Evolutionary conservation across 2,329 filamentous ascomycete species (phyloP).

Genomic region (Alternaria dauci): DNA sequence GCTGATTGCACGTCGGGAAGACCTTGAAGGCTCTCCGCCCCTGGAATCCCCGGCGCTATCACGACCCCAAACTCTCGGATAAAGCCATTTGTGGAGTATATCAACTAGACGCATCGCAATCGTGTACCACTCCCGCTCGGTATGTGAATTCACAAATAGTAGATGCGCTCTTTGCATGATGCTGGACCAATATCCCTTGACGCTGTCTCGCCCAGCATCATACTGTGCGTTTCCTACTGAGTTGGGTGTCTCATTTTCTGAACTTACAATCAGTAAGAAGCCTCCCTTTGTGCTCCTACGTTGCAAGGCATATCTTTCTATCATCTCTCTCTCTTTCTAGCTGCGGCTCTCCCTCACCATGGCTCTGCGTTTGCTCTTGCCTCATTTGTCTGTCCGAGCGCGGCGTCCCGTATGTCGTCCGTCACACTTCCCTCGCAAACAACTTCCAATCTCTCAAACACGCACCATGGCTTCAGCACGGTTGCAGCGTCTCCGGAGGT

Average conservation of each 20-base stretch:
- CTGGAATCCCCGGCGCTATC: background rate
- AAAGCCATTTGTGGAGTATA: too few species aligned
- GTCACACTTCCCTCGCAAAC: constrained; percentile 2
- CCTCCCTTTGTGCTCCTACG: background rate
- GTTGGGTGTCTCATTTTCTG: too few species aligned
- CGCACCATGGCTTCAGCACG: constrained; percentile 34
- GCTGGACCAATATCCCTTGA: background rate
- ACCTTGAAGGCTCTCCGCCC: background rate
- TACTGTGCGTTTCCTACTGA: too few species aligned
- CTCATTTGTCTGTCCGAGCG: constrained; percentile 7
- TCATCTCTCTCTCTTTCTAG: background rate
- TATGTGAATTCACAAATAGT: background rate
- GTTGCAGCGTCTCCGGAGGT: constrained; percentile 34
- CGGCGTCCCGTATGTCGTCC: background rate
- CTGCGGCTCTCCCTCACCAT: background rate
- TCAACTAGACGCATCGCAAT: background rate
- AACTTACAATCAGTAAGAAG: too few species aligned
- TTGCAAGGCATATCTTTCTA: background rate
- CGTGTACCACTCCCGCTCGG: background rate
- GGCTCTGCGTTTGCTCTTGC: constrained; percentile 18
- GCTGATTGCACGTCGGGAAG: background rate
- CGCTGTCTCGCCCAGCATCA: too few species aligned
- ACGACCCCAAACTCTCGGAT: background rate
- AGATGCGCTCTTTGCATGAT: background rate
- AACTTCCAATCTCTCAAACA: background rate